phyloP scores from a whole-genome alignment of 1,284 basidiomycete genomes.

The Sporisorium iseilematis-ciliati region DNA sequence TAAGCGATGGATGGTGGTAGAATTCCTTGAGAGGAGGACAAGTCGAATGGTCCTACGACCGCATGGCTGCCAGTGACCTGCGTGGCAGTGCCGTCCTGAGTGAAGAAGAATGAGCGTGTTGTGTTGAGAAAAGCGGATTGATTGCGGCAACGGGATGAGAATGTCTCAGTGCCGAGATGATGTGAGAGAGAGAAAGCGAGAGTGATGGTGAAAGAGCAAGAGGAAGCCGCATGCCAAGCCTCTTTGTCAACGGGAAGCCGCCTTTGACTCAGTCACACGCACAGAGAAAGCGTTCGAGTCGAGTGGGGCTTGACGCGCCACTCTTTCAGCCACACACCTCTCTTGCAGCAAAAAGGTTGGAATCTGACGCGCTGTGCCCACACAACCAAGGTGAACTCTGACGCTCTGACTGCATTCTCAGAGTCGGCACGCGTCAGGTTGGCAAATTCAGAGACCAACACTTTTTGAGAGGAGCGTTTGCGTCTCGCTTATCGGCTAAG shows the following conservation, averaged over 20 bases:
- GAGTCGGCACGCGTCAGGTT: conserved; percentile 28
- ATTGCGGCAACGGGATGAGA: neutral
- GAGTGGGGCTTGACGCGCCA: too few species aligned
- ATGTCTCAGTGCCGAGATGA: neutral
- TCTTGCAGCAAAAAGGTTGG: too few species aligned
- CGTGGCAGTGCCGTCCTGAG: neutral
- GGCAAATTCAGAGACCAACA: conserved; percentile 25
- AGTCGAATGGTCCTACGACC: neutral
- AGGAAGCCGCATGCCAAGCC: conserved; percentile 5
- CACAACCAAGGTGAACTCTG: neutral
- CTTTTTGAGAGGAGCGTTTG: neutral
- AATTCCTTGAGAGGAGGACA: neutral
- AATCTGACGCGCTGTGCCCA: too few species aligned
- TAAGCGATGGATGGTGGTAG: too few species aligned
- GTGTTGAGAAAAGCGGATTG: neutral
- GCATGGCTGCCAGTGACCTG: neutral
- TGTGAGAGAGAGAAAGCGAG: neutral
- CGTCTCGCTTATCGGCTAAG: conserved; percentile 9
- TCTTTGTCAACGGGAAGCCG: neutral
- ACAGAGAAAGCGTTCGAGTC: too few species aligned
- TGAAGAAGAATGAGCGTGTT: neutral
- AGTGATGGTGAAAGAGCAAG: conserved; percentile 4
- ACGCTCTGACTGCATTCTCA: conserved; percentile 10
- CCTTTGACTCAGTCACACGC: too few species aligned
- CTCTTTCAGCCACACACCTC: too few species aligned